Evolutionary conservation across 2,329 filamentous ascomycete genomes (phyloP).

Genomic region (Chaetomium globosum): DNA sequence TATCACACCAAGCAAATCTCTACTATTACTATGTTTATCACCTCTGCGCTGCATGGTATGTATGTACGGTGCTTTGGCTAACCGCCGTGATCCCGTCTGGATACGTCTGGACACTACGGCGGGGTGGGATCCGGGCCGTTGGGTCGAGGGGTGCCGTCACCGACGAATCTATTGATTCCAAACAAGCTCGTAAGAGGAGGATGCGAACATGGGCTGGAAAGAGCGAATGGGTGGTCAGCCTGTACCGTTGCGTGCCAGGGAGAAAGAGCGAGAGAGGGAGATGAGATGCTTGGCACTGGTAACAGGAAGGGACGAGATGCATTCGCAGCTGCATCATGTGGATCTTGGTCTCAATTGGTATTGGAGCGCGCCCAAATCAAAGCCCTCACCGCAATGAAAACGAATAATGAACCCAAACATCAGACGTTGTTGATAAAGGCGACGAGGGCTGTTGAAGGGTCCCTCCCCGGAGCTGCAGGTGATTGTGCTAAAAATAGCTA

Average conservation of each 20-base stretch:
- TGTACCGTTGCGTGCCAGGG: neutral
- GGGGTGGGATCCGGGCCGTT: slow-evolving; percentile 6
- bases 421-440: slow-evolving; percentile 13
- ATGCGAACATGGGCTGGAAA: neutral
- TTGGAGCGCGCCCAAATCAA: neutral
- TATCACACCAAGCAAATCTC: neutral
- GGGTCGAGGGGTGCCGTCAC: slow-evolving; percentile 15
- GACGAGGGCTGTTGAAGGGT: slow-evolving; percentile 3
- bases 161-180: neutral
- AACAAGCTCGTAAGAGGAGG: neutral
- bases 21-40: slow-evolving; percentile 26
- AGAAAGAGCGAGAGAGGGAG: neutral
- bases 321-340: slow-evolving; percentile 3
- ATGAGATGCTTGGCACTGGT: neutral
- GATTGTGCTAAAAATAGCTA: slow-evolving; percentile 38
- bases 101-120: neutral
- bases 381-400: neutral
- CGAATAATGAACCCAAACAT: neutral
- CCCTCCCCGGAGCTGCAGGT: slow-evolving; percentile 17
- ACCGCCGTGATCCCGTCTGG: slow-evolving; percentile 21
- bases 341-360: slow-evolving; percentile 4
- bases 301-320: neutral
- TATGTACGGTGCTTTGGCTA: slow-evolving; percentile 19
- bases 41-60: slow-evolving; percentile 9
- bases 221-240: slow-evolving; percentile 9